Evolutionary conservation across 805 yeast species (phyloP), one percentile per base, ranked within the genome.

Genomic region (Lipomyces mesembrius): DNA sequence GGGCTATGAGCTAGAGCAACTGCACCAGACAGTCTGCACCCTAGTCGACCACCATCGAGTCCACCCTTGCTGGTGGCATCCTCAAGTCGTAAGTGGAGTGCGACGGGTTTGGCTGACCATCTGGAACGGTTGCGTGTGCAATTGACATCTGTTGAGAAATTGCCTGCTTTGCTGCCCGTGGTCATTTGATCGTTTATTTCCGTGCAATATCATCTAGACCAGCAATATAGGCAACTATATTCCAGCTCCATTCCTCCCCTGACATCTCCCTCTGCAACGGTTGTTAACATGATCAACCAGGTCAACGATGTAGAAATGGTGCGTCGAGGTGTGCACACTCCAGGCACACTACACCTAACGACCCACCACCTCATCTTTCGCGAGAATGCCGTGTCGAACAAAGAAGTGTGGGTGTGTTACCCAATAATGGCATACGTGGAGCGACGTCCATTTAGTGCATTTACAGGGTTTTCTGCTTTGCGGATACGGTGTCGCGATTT

Each of bases 331-430:
- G 77, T 76, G 43, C 78, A 83, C 8, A 76, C 80, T n/a, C 75
- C 76, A 12, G 95, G 94, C 0, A 82, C 87, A 2, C 75, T 90
- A 35, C 93, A 88, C 74, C 77, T 90, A 57, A 88, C 93, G 1
- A 85, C 91, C 5, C 93, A 90, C 75, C 95, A 90, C 78, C 77
- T 90, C 72, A 89, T 90, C 46, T 90, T 89, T 75, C 78, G 76
- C 67, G 71, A 46, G 43, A 66, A 65, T 66, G 71, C 32, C 46
- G 59, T 20, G 59, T 74, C 81, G 39, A 68, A 52, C 8, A 80
- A 87, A 65, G 98, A 95, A 76, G 85, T 91, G 37, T 95, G 98
- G 99, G 62, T 89, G 32, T 88, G 94, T 63, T 91, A 90, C 75
- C 96, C 96, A 0, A 84, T 90, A 71, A 86, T 90, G 55, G 89